These are phyloP conservation scores for Phaeosphaeria sp. DNA, from an alignment of 2,329 filamentous ascomycete species.

Conservation along the genomic window DNA sequence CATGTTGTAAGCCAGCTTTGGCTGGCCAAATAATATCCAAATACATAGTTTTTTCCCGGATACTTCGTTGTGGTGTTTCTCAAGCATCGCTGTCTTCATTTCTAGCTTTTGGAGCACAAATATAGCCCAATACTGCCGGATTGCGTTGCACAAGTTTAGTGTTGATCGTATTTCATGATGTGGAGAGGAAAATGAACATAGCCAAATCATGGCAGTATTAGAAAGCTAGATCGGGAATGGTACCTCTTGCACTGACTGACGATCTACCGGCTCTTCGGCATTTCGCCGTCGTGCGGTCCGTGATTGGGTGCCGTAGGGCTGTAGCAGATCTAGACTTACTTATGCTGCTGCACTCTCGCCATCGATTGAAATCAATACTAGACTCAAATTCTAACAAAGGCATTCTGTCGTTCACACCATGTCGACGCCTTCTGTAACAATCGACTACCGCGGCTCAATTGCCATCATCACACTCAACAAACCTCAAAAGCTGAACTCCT, in stretches of 20 bases:
- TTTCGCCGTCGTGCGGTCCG: not conserved
- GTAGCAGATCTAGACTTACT: not conserved
- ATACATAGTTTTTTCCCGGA: too few relatives aligned
- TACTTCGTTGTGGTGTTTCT: too few relatives aligned
- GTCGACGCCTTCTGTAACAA: not conserved
- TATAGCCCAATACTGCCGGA: too few relatives aligned
- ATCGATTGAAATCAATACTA: not conserved
- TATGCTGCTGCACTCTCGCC: not conserved
- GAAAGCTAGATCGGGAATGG: not conserved
- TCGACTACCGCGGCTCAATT: not conserved
- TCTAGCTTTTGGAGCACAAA: too few relatives aligned
- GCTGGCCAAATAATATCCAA: too few relatives aligned
- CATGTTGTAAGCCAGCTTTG: too few relatives aligned
- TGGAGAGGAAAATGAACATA: too few relatives aligned
- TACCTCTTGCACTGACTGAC: not conserved
- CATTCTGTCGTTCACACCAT: not conserved
- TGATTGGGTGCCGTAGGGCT: not conserved
- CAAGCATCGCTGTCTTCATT: too few relatives aligned
- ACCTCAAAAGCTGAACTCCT: constrained; percentile 6
- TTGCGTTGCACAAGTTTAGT: too few relatives aligned
- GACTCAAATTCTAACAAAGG: not conserved
- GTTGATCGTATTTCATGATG: too few relatives aligned
- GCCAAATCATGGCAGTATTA: too few relatives aligned
- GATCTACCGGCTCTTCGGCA: not conserved
- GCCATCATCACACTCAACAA: constrained; percentile 6